Base-by-base conservation (phyloP, 2,329 filamentous ascomycete species). In the Dothideomycetes sp. region DNA sequence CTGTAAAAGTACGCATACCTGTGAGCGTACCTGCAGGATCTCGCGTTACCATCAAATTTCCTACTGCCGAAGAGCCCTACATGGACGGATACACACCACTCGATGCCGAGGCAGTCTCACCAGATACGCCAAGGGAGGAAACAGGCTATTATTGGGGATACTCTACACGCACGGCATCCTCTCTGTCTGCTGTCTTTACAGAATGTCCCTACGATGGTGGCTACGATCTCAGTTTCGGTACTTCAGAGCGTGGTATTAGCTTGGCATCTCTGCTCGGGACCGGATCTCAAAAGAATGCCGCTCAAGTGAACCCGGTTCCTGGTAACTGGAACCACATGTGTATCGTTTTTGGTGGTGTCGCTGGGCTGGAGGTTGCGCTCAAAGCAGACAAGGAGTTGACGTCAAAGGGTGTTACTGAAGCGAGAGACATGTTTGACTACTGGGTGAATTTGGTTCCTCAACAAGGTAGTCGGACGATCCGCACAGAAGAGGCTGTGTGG, bases 121-220 rank as follows among this genome's bases (percentile, higher is more conserved):
- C 84, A 0, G 67, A 73, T 18, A 64, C 71, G 3, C 86, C 86
- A 1, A 73, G 85, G 43, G 80, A 82, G 38, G 77, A 87, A 48
- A 75, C 69, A 1, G 86, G 86, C 0, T 91, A 86, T 61, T 93
- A 88, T 63, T 94, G 86, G 85, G 86, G 86, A 32, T 94, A 82
- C 59, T 71, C 67, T 7, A 76, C 87, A 3, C 75, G 86, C 18
- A 75, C 71, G 46, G 79, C 79, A 24, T 53, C 61, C 4, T 80
- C 75, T 3, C 70, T 94, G 4, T 82, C 82, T 4, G 66, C 72
- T 4, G 76, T 93, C 6, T 87, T 89, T 53, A 87, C 84, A 4
- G 84, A 88, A 57, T 80, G 76, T 49, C 71, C 76, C 1, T 86
- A 76, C 55, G 76, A 83, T 42, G 77, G 75, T 32, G 86, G 86